Conservation (phyloP, 2,329 filamentous ascomycete genomes). For the Magnaporthiopsis rhizophila region DNA sequence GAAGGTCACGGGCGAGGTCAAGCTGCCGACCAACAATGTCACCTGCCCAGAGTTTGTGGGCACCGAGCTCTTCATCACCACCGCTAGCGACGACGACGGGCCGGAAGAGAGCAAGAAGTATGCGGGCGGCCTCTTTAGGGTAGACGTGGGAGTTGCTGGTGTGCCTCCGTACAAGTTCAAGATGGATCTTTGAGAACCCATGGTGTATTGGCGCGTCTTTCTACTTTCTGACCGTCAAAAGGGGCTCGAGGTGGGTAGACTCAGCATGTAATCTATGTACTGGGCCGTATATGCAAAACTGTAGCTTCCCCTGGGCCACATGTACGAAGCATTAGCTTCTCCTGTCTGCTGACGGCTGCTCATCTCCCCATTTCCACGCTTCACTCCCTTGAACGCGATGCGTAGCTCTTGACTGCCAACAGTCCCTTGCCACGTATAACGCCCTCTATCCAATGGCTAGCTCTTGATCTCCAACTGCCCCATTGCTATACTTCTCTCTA, state of each 20-base stretch:
- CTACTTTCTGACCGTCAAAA: background rate
- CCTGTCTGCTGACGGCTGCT: background rate
- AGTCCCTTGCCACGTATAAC: no score
- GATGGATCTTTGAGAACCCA: conserved; percentile 21
- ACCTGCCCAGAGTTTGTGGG: conserved; percentile 79
- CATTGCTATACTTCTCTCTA: background rate
- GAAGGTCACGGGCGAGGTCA: conserved; percentile 64
- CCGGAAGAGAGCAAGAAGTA: conserved; percentile 55
- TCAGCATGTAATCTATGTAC: background rate
- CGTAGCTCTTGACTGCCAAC: no score
- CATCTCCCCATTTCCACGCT: background rate
- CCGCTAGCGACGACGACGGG: conserved; percentile 57
- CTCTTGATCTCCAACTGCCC: no score
- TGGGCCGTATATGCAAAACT: background rate
- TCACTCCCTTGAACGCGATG: background rate
- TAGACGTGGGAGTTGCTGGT: conserved; percentile 68
- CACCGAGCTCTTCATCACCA: conserved; percentile 69
- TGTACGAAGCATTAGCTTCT: background rate
- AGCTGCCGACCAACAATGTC: conserved; percentile 67
- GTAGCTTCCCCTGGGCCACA: no score
- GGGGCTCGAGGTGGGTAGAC: background rate
- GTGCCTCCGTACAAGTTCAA: conserved; percentile 57
- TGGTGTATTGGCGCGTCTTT: background rate
- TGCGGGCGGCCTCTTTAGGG: conserved; percentile 65
- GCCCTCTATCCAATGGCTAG: no score